phyloP scores from a whole-genome alignment of 2,329 filamentous ascomycete genomes.

The Tolypocladium ophioglossoides region DNA sequence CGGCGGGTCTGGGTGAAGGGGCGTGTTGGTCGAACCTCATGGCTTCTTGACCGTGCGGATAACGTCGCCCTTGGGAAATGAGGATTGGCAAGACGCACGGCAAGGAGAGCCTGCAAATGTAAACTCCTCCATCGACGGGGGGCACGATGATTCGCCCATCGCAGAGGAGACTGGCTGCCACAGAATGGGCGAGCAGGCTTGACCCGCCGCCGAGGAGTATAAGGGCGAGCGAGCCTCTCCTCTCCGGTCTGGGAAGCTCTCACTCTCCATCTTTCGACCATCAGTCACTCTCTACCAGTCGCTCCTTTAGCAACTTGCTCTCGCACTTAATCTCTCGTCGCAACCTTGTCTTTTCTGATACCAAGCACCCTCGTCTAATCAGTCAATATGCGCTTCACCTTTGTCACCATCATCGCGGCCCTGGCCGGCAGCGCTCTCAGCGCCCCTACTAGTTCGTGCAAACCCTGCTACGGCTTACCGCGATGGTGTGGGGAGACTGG shows the following conservation, averaged over 20 bases:
- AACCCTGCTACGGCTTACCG: background rate
- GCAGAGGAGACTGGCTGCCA: background rate
- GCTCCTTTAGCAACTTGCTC: background rate
- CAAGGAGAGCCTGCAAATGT: background rate
- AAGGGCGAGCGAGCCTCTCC: background rate
- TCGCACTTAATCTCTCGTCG: background rate
- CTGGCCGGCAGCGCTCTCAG: conserved; percentile 7
- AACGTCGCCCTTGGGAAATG: background rate
- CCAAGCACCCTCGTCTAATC: background rate
- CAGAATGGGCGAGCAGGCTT: background rate
- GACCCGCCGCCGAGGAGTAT: background rate
- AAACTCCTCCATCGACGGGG: background rate
- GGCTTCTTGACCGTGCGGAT: background rate
- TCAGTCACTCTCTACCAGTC: background rate
- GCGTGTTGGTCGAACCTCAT: background rate
- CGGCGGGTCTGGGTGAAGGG: background rate
- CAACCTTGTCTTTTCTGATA: background rate
- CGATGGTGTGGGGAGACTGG: background rate
- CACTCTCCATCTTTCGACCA: background rate
- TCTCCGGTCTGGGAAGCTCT: background rate
- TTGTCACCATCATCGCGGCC: conserved; percentile 4
- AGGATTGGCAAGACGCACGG: background rate
- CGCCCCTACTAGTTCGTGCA: conserved; percentile 5
- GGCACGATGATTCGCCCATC: background rate
- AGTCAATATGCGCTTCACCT: conserved; percentile 11